Evolutionary conservation across 2,329 filamentous ascomycete species (phyloP), one percentile per base, ranked within the genome.

Genomic region (Albophoma yamanashiensis): DNA sequence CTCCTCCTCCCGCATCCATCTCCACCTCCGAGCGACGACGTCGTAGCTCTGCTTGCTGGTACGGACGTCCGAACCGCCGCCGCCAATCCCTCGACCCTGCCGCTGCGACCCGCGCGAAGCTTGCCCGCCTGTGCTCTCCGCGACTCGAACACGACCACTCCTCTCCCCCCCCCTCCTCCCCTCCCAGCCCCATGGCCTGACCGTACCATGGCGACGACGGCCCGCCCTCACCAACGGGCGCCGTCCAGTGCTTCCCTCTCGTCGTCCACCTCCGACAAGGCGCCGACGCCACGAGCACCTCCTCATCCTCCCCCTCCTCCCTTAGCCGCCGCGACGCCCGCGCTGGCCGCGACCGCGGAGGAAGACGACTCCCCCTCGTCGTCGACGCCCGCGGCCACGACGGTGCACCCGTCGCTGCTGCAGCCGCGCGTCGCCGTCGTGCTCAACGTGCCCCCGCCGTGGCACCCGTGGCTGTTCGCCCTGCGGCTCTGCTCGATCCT

Each of bases 371-470:
- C n/a, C n/a, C n/a, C n/a, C n/a, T n/a, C n/a, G n/a, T n/a, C n/a
- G n/a, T n/a, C n/a, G n/a, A n/a, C n/a, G n/a, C n/a, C n/a, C n/a
- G n/a, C n/a, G 34, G 38, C 64, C 20, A 36, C 62, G 12, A 47
- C 65, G 57, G 65, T 70, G 17, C 69, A 68, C 38, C 69, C 71
- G 27, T 74, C 82, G 20, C 76, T 87, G 58, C 79, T 91, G 52
- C 89, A 92, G 68, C 89, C 89, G 15, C 88, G 89, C 60, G 85
- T 93, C 60, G 89, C 89, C 63, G 88, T 92, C 66, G 82, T 91
- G 39, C 81, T 93, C 55, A 89, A 89, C 58, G 84, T 94, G 20
- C 85, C 88, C 59, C 79, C 80, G 63, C 80, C 79, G 63, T 93
- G 89, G 87, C 87, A 92, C 70, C 78, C 88, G 50, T 86, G 87